These are phyloP conservation scores for Rhodotorula graminis DNA, from an alignment of 768 basidiomycete genomes.

Conservation along the genomic window DNA sequence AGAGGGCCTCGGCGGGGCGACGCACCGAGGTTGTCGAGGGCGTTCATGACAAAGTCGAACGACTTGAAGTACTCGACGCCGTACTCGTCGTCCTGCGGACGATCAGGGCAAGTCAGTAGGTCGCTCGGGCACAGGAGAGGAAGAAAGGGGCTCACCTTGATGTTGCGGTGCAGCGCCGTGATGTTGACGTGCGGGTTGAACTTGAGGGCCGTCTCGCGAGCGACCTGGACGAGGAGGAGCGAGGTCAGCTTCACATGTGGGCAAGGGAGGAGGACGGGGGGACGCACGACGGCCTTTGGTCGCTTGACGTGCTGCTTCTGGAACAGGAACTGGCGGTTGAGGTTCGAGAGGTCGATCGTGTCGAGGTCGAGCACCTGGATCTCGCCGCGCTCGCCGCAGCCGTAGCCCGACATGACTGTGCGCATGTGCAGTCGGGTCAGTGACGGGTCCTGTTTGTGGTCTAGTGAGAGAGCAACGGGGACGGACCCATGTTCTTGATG, in stretches of 20 bases:
- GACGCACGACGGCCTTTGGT: constrained; percentile 71
- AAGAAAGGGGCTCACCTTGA: constrained; percentile 65
- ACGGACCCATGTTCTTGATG: constrained; percentile 86
- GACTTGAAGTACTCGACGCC: constrained; percentile 83
- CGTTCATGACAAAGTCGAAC: constrained; percentile 91
- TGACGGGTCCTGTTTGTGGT: neutral
- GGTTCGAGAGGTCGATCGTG: constrained; percentile 95
- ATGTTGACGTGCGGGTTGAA: constrained; percentile 88
- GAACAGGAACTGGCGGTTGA: constrained; percentile 96
- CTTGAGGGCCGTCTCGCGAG: constrained; percentile 70
- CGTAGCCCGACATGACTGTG: constrained; percentile 35
- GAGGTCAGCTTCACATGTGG: neutral
- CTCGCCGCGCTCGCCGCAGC: constrained; percentile 6
- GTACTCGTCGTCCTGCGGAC: constrained; percentile 50
- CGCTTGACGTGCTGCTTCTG: constrained; percentile 95
- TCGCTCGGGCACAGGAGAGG: neutral
- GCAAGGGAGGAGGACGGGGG: constrained; percentile 45
- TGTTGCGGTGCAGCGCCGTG: constrained; percentile 85
- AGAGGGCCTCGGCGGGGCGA: too few species aligned
- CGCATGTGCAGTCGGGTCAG: neutral
- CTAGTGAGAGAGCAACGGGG: constrained; percentile 58
- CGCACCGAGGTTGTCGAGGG: constrained; percentile 73
- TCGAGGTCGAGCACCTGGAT: constrained; percentile 69
- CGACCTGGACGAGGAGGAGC: constrained; percentile 52
- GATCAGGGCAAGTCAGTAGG: neutral